phyloP scores from a whole-genome alignment of 306 rosid species.

The Cucurbita moschata region DNA sequence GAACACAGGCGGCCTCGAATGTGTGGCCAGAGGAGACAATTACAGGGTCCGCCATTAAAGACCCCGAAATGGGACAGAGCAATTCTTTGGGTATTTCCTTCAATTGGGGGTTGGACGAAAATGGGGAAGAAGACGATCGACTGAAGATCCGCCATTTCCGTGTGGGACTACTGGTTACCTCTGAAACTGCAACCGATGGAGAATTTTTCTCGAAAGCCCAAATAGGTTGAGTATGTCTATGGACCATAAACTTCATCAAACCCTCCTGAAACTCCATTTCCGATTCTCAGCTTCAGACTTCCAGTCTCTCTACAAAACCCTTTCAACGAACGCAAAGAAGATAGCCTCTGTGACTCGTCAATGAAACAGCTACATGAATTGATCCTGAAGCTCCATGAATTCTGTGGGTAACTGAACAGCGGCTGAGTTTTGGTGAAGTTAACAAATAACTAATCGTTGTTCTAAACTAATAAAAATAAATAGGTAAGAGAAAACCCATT shows the following conservation, averaged over 20 bases:
- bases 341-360: neutral
- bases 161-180: constrained; percentile 8
- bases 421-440: neutral
- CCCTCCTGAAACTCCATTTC: constrained; percentile 55
- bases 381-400: constrained; percentile 7
- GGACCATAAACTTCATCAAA: constrained; percentile 24
- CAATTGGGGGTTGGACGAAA: constrained; percentile 15
- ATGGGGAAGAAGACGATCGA: constrained; percentile 14
- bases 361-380: constrained; percentile 1
- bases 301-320: neutral
- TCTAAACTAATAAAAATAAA: neutral
- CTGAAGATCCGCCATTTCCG: constrained; percentile 61
- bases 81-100: constrained; percentile 52
- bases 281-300: neutral
- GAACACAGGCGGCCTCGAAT: constrained; percentile 50
- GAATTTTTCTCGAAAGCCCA: constrained; percentile 8
- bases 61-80: constrained; percentile 57
- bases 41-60: constrained; percentile 79
- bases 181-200: constrained; percentile 6
- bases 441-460: neutral
- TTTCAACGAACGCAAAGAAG: neutral
- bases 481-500: neutral
- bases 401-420: neutral
- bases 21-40: constrained; percentile 88
- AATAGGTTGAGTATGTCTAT: constrained; percentile 11